These are phyloP conservation scores for Omphalotus guepiniiformis DNA, from an alignment of 768 basidiomycete genomes.

Conservation along the genomic window DNA sequence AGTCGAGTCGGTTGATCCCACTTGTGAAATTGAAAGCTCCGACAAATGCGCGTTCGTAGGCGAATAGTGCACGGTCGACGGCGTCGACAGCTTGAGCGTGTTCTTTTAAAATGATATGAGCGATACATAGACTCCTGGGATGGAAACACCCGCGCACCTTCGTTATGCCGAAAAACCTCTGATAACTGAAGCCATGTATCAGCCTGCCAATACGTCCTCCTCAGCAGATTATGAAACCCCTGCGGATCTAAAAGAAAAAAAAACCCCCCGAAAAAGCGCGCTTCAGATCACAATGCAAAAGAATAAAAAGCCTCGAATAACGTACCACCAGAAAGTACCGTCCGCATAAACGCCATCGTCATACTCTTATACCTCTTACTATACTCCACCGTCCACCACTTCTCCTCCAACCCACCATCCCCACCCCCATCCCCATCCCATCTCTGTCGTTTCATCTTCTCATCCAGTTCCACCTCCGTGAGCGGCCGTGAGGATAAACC, in stretches of 20 bases:
- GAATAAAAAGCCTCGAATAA: constrained; percentile 24
- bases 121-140: not conserved
- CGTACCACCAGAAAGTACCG: constrained; percentile 81
- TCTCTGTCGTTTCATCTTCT: constrained; percentile 36
- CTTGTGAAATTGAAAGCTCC: constrained; percentile 82
- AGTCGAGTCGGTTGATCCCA: constrained; percentile 83
- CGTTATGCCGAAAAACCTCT: constrained; percentile 81
- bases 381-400: constrained; percentile 89
- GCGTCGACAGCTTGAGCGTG: constrained; percentile 81
- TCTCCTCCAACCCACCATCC: constrained; percentile 45
- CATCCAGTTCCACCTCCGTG: constrained; percentile 47
- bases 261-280: too few species aligned
- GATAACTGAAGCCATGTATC: constrained; percentile 87
- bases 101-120: constrained; percentile 43
- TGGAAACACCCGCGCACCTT: constrained; percentile 47
- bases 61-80: constrained; percentile 89
- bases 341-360: constrained; percentile 75
- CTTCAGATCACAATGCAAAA: not conserved
- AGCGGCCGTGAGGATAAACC: constrained; percentile 66
- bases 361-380: constrained; percentile 79
- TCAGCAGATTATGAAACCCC: constrained; percentile 71
- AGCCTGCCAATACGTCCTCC: constrained; percentile 83
- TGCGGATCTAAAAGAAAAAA: constrained; percentile 55
- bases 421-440: constrained; percentile 25
- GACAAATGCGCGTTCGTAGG: constrained; percentile 87